A percentile compares a stretch with the other conserved stretches of the same genome.
Evolutionary conservation across 2,329 filamentous ascomycete genomes (phyloP).

Genomic region (Penicillium concentricum): DNA sequence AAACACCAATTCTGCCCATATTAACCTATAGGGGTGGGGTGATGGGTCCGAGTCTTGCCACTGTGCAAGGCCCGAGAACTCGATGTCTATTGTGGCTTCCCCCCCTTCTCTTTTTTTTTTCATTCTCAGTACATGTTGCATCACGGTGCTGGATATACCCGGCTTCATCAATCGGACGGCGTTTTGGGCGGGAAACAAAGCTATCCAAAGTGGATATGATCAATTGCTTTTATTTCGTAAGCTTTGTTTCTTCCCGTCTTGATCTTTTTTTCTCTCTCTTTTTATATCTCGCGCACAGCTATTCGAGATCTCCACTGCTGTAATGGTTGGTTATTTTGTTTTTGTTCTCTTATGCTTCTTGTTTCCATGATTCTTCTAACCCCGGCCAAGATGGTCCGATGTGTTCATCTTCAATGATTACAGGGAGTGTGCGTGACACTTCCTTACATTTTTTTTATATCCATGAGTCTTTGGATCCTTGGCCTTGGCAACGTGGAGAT

Average conservation of each 20-base stretch:
- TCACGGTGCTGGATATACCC: conserved; percentile 51
- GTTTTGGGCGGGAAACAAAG: conserved; percentile 31
- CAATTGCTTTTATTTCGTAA: conserved; percentile 16
- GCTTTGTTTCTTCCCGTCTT: conserved; percentile 13
- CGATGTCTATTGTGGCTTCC: conserved; percentile 1
- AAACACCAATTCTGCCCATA: conserved; percentile 8
- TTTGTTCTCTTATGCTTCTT: conserved; percentile 6
- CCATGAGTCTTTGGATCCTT: background rate
- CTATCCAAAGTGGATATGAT: conserved; percentile 22
- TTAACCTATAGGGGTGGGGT: conserved; percentile 13
- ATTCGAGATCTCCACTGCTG: conserved; percentile 19
- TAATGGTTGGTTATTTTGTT: conserved; percentile 19
- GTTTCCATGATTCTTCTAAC: conserved; percentile 7
- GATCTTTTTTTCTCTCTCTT: background rate
- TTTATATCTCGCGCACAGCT: conserved; percentile 4
- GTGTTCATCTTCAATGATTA: conserved; percentile 5
- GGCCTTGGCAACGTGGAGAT: background rate
- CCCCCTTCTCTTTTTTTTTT: conserved; percentile 21
- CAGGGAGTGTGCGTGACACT: conserved; percentile 4
- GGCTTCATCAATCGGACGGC: conserved; percentile 45
- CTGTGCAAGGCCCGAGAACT: conserved; percentile 7
- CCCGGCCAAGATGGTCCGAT: conserved; percentile 1
- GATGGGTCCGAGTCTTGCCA: background rate
- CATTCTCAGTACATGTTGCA: conserved; percentile 44
- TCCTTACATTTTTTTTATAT: conserved; percentile 1